phyloP scores from a whole-genome alignment of 2,329 filamentous ascomycete genomes.

The Orbilia brochopaga region DNA sequence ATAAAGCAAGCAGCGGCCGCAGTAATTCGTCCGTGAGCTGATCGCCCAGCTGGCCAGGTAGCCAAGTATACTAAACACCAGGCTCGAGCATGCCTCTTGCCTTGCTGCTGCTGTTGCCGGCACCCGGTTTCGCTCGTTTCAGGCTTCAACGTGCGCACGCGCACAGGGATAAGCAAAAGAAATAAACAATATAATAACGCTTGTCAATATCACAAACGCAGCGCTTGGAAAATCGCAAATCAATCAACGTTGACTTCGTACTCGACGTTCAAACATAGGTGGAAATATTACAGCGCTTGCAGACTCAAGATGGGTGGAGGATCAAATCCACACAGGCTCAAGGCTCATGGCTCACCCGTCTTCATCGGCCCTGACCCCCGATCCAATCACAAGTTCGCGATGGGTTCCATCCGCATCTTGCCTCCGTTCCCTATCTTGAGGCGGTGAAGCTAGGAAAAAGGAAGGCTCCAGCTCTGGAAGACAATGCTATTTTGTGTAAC shows the following conservation, averaged over 20 bases:
- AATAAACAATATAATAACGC: no score
- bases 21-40: neutral
- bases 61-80: constrained; percentile 4
- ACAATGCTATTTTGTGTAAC: constrained; percentile 6
- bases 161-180: no score
- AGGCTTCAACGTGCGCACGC: no score
- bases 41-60: neutral
- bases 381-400: constrained; percentile 41
- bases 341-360: no score
- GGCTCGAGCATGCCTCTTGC: neutral
- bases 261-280: no score
- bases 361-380: constrained; percentile 46
- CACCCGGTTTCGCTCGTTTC: no score
- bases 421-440: constrained; percentile 1
- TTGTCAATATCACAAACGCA: no score
- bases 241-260: neutral
- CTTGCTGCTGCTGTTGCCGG: no score
- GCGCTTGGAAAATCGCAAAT: neutral
- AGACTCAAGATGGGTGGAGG: neutral
- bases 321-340: constrained; percentile 20
- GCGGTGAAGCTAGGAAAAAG: neutral
- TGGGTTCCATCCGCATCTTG: constrained; percentile 8
- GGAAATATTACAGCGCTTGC: neutral
- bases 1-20: constrained; percentile 7
- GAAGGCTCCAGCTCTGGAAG: neutral